phyloP scores from a whole-genome alignment of 768 basidiomycete species.

The Collybiopsis luxurians region DNA sequence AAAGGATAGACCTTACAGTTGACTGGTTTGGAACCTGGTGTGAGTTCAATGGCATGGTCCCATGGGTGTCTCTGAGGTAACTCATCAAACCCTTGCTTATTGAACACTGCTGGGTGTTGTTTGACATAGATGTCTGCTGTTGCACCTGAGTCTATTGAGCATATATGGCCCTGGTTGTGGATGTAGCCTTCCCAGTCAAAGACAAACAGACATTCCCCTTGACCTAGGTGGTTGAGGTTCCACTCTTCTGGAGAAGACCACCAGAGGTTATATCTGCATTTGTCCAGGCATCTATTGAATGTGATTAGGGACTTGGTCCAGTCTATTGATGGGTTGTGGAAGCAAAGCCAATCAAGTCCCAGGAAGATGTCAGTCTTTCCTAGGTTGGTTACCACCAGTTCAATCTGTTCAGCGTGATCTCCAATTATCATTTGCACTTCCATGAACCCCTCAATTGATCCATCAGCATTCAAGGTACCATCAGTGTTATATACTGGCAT shows the following conservation, averaged over 20 bases:
- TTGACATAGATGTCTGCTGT: too few relatives aligned
- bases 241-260: neutral
- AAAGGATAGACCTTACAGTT: too few relatives aligned
- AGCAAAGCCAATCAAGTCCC: constrained; percentile 5
- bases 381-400: neutral
- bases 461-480: neutral
- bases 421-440: neutral
- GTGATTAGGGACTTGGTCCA: neutral
- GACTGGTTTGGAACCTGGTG: too few relatives aligned
- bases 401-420: neutral
- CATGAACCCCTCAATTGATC: neutral
- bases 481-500: neutral
- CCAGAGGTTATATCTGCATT: neutral
- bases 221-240: too few relatives aligned
- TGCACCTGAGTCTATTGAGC: too few relatives aligned
- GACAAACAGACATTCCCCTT: too few relatives aligned
- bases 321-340: constrained; percentile 1
- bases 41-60: too few relatives aligned
- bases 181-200: too few relatives aligned
- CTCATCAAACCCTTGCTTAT: too few relatives aligned
- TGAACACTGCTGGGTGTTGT: too few relatives aligned
- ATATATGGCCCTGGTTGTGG: too few relatives aligned
- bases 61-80: too few relatives aligned
- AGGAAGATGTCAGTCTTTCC: constrained; percentile 9
- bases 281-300: constrained; percentile 1